Evolutionary conservation across 805 yeast species (phyloP), one percentile per base, ranked within the genome.

Genomic region (Priceomyces melissophilus): DNA sequence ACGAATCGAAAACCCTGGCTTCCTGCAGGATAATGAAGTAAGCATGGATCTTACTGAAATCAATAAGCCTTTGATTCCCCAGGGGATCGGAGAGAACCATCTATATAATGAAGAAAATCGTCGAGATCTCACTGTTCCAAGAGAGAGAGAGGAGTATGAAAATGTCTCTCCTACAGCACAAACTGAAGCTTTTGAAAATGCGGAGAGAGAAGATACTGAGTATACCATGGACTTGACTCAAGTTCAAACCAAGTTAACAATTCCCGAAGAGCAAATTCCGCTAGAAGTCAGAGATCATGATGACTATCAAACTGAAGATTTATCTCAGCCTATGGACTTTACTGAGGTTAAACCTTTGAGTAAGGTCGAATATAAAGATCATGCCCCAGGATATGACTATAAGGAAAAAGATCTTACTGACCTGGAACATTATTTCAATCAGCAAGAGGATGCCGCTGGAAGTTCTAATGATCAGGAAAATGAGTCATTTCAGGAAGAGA

Each of bases 261-360:
- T 20, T 8, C 25, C 25, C 8, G 25, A 20, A 20, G 7, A 20
- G 25, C 25, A 20, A 20, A 20, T 8, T 4, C 25, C 8, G 4
- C 25, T 20, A 20, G 25, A 20, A 8, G 35, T 15, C 12, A 17
- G 10, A 7, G n/a, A 32, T 3, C 11, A 10, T 3, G 11, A 32
- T 13, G 17, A 23, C 13, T 31, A 7, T 7, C 34, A 31, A 13
- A 17, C 35, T 4, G 26, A 36, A 15, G 30, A 13, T 8, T 44
- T 35, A 8, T 41, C 55, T 4, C 56, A 51, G 39, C 52, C 54
- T 12, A 54, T 57, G 61, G 54, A 54, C 34, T 35, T 55, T 23
- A 54, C 63, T 8, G 59, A 54, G 38, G 29, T 16, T 16, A 20
- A 15, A 10, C 10, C 37, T 6, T 10, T 29, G n/a, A 3, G 9